These are phyloP conservation scores for Lophium mytilinum DNA, from an alignment of 495 filamentous ascomycete genomes.

Conservation along the genomic window DNA sequence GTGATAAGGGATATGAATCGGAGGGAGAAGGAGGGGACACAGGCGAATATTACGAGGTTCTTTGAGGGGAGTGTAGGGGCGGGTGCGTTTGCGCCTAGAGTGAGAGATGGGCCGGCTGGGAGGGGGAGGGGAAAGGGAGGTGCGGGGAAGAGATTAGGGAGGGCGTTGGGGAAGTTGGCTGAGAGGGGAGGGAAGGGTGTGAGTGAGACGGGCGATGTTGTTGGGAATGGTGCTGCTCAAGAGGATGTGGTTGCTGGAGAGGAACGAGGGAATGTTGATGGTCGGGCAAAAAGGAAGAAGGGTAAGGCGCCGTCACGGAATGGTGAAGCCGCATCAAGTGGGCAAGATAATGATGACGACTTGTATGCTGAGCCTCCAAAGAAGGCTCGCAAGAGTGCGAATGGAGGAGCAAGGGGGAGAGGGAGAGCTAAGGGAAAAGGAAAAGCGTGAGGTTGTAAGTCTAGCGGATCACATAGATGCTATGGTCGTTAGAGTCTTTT, in stretches of 20 bases:
- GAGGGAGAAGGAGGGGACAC: conserved; percentile 77
- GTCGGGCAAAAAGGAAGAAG: conserved; percentile 1
- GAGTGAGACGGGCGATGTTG: not conserved
- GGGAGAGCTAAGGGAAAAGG: no score
- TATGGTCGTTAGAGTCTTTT: no score
- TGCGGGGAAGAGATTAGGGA: conserved; percentile 18
- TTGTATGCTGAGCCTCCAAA: conserved; percentile 13
- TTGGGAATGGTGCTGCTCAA: conserved; percentile 1
- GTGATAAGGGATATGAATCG: conserved; percentile 93
- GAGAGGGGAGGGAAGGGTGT: conserved; percentile 3
- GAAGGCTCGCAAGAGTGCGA: conserved; percentile 10
- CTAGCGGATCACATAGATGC: no score
- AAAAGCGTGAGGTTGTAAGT: no score
- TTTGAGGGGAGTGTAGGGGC: conserved; percentile 57
- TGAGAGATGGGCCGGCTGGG: conserved; percentile 43
- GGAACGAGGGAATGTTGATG: not conserved
- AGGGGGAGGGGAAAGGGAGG: conserved; percentile 60
- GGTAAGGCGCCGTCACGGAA: not conserved
- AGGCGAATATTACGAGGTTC: conserved; percentile 90
- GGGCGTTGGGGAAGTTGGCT: conserved; percentile 19
- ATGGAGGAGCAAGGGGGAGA: not conserved
- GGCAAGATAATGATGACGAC: conserved; percentile 7
- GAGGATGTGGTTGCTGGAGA: not conserved
- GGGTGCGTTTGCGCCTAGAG: conserved; percentile 68
- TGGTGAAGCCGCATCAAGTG: not conserved